Percentiles rank a stretch among this genome's conserved stretches.
Evolutionary conservation across 2,329 filamentous ascomycete species (phyloP).

Genomic region (Fusarium tjaetaba): DNA sequence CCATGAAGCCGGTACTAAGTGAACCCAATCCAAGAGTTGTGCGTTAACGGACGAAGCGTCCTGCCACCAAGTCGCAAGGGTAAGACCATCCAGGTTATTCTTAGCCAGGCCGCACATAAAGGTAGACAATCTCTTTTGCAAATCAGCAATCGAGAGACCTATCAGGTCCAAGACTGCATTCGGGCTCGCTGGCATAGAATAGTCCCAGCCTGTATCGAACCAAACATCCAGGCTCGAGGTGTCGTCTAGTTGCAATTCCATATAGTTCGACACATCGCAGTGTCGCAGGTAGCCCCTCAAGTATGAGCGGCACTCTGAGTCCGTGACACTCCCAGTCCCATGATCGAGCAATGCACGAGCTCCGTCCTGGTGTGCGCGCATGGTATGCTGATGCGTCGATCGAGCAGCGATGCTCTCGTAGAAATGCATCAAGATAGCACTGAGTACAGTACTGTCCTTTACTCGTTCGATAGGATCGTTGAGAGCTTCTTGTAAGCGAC

Average conservation of each 20-base stretch:
- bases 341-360: neutral
- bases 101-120: neutral
- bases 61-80: neutral
- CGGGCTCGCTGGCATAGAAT: neutral
- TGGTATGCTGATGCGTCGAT: neutral
- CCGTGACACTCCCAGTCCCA: rapidly evolving
- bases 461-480: neutral
- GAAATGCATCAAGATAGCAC: neutral
- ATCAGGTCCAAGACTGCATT: neutral
- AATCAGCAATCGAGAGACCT: neutral
- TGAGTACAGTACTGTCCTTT: neutral
- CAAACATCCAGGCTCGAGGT: neutral
- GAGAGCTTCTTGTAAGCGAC: neutral
- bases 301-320: neutral
- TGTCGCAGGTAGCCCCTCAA: neutral
- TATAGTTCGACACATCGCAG: neutral
- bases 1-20: neutral
- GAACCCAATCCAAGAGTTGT: neutral
- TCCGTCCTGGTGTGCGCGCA: neutral
- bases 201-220: neutral
- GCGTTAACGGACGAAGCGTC: neutral
- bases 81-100: neutral
- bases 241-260: neutral
- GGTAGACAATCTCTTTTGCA: rapidly evolving
- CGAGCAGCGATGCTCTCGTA: neutral